Conservation (phyloP, 129 eudicot species). For the Ambrosia artemisiifolia region DNA sequence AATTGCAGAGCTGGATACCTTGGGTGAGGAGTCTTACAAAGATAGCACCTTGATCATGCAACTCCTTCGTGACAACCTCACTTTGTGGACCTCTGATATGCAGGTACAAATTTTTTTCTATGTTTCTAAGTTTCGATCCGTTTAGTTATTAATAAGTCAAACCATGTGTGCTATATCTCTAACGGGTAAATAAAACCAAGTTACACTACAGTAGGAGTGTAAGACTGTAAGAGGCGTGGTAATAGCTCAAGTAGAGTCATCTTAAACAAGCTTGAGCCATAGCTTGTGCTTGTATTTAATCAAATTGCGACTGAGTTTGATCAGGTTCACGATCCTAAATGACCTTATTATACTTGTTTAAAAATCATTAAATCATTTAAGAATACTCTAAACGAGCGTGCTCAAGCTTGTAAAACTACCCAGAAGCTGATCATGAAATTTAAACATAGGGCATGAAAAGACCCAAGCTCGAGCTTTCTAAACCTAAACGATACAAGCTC, state of each 20-base stretch:
- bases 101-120: not conserved
- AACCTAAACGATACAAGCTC: no score
- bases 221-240: no score
- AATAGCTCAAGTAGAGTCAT: not conserved
- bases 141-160: not conserved
- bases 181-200: not conserved
- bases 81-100: slow-evolving; percentile 6
- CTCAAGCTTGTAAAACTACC: no score
- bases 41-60: slow-evolving; percentile 14
- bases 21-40: slow-evolving; percentile 7
- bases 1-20: slow-evolving; percentile 3
- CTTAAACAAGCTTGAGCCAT: not conserved
- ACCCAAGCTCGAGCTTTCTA: no score
- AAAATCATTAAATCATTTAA: no score
- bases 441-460: no score
- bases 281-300: not conserved
- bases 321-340: no score
- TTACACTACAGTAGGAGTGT: not conserved
- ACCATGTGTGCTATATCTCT: not conserved
- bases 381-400: no score
- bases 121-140: not conserved
- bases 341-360: no score
- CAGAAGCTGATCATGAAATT: no score
- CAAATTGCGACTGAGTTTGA: no score
- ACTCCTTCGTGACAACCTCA: slow-evolving; percentile 12